Base-by-base conservation (phyloP, 345 rosid species). In the Tarenaya hassleriana region DNA sequence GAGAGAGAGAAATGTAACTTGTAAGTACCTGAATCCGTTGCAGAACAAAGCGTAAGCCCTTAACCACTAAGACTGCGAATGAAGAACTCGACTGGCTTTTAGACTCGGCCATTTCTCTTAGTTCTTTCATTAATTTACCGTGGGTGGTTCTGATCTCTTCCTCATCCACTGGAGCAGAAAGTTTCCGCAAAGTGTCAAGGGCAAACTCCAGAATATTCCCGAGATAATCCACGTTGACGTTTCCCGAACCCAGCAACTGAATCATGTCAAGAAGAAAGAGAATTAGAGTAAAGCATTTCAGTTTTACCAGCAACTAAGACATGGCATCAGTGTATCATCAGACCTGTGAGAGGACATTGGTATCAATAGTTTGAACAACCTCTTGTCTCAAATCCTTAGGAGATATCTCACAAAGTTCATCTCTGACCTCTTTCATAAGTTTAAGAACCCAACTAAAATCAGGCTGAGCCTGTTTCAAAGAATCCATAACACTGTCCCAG, bases 371-470 rank as follows among this genome's bases (percentile, higher is more conserved):
- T 64, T 76, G 88, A 61, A 19, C 60, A 60, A 87, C 84, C 74
- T 79, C 92, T 50, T 73, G 70, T 60, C 62, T 84, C 95, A 95
- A 91, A 71, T 80, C 75, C 61, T 72, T 64, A n/a, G 98, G 90
- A 63, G 94, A 82, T 75, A 91, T 79, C 74, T 84, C 90, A 49
- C 74, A 69, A 21, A 91, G 77, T 65, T 80, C 98, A 70, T 91
- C 96, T 66, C 95, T 82, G 49, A 84, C 92, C 71, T 91, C 98
- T 61, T 66, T 76, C 83, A 81, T 72, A 47, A 91, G 95, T 54
- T 82, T 74, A 49, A 84, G 41, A 55, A 83, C 77, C 53, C 87
- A 61, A 35, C 74, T 82, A 67, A 80, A 87, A 56, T 80, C 74
- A 34, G 87, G 84, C 19, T 72, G 68, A 9, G 73, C 73, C 58